Evolutionary conservation across 257 asterid genomes (phyloP).

Genomic region (Coffea canephora): DNA sequence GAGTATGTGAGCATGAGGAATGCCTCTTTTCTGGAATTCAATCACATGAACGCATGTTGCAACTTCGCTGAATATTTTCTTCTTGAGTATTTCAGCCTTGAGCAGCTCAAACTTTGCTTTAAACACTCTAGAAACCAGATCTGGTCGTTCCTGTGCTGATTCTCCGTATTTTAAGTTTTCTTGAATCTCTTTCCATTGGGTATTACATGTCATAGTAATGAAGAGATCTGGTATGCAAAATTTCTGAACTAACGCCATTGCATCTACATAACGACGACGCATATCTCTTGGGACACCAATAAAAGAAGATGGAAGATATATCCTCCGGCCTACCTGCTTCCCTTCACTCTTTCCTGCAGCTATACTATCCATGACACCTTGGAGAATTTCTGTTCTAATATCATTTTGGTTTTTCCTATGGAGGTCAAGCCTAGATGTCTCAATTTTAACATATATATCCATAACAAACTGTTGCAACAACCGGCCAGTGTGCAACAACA

Average conservation of each 20-base stretch:
- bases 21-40: conserved; percentile 7
- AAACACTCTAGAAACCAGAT: not conserved
- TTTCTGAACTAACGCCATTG: not conserved
- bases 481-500: too few species aligned
- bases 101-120: not conserved
- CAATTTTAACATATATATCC: too few species aligned
- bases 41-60: not conserved
- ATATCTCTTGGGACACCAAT: not conserved
- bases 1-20: not conserved
- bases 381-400: not conserved
- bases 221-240: not conserved
- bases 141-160: not conserved
- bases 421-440: too few species aligned
- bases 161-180: not conserved
- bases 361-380: not conserved
- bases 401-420: not conserved
- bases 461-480: too few species aligned
- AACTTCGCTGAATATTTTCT: not conserved
- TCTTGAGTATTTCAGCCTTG: not conserved
- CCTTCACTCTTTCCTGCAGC: not conserved
- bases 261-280: not conserved
- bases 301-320: not conserved
- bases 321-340: not conserved
- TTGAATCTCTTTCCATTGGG: not conserved
- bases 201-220: conserved; percentile 13